Conservation (phyloP, 371 early-diverging fungal genomes). For the Syncephalastrum contaminatum region DNA sequence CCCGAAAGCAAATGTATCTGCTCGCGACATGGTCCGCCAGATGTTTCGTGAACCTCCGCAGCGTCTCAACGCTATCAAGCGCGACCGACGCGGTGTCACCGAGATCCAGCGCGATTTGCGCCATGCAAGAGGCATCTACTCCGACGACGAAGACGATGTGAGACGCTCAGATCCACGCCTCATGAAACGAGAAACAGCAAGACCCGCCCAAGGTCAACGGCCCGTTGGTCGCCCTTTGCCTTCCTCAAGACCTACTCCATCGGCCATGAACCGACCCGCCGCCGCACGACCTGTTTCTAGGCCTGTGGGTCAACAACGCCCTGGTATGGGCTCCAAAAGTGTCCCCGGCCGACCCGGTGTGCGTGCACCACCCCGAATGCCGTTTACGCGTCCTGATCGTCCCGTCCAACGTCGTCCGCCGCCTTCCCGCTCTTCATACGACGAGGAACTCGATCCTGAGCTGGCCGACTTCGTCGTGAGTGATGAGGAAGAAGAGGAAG, state of each 20-base stretch:
- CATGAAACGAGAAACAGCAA: slow-evolving; percentile 12
- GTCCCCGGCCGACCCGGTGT: background rate
- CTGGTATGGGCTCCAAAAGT: slow-evolving; percentile 1
- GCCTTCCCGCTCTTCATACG: slow-evolving; percentile 20
- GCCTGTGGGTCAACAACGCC: background rate
- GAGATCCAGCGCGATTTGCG: slow-evolving; percentile 46
- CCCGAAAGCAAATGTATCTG: slow-evolving; percentile 5
- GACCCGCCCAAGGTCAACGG: slow-evolving; percentile 8
- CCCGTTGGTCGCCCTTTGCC: background rate
- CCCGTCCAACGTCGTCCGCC: slow-evolving; percentile 7
- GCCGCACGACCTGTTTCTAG: slow-evolving; percentile 9
- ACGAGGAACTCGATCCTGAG: slow-evolving; percentile 44
- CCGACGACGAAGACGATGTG: slow-evolving; percentile 29
- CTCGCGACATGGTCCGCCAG: slow-evolving; percentile 13
- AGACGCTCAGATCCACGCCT: slow-evolving; percentile 10
- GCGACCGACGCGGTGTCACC: slow-evolving; percentile 33
- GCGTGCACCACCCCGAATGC: slow-evolving; percentile 24
- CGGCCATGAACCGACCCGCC: slow-evolving; percentile 9
- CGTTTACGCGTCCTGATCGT: slow-evolving; percentile 27
- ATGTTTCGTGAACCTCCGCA: slow-evolving; percentile 17
- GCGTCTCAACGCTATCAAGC: slow-evolving; percentile 22
- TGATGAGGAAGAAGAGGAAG: slow-evolving; percentile 50
- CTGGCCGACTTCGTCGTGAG: slow-evolving; percentile 41
- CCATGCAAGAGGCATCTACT: slow-evolving; percentile 33
- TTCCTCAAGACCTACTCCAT: no score